Evolutionary conservation across 768 basidiomycete species (phyloP).

Genomic region (Amylocystis lapponica): DNA sequence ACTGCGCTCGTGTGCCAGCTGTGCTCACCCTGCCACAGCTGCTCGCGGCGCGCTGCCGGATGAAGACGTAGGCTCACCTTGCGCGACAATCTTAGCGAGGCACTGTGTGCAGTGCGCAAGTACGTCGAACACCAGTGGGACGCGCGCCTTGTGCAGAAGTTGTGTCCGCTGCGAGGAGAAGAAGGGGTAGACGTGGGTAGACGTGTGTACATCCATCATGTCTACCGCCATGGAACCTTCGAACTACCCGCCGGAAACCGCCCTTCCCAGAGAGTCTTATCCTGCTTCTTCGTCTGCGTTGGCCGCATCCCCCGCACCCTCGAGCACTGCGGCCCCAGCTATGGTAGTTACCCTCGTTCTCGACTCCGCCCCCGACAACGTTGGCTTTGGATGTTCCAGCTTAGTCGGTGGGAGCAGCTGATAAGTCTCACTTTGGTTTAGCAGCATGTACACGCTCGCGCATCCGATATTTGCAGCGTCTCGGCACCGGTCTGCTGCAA

Average conservation of each 20-base stretch:
- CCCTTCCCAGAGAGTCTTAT: background rate
- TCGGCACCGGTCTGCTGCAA: conserved; percentile 22
- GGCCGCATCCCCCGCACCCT: background rate
- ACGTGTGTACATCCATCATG: too few species aligned
- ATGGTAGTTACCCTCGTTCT: conserved; percentile 10
- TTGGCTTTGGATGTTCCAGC: conserved; percentile 15
- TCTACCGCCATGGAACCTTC: too few species aligned
- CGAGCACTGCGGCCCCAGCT: background rate
- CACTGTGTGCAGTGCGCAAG: conserved; percentile 56
- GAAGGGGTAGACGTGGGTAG: conserved; percentile 68
- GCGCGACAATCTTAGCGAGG: conserved; percentile 67
- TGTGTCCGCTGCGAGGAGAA: conserved; percentile 56
- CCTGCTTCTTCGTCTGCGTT: background rate
- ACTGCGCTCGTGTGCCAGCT: background rate
- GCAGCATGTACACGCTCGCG: conserved; percentile 1
- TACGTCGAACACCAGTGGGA: conserved; percentile 75
- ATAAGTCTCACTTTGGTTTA: conserved; percentile 8
- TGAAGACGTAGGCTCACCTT: conserved; percentile 83
- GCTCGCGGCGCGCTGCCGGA: conserved; percentile 65
- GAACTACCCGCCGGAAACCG: too few species aligned
- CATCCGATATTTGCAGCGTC: conserved; percentile 5
- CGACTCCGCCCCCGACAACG: conserved; percentile 6
- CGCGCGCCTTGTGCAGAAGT: conserved; percentile 52
- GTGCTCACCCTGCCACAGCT: too few species aligned
- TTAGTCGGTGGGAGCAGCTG: conserved; percentile 14